Conservation (phyloP, 768 basidiomycete species). For the Plicaturopsis crispa region DNA sequence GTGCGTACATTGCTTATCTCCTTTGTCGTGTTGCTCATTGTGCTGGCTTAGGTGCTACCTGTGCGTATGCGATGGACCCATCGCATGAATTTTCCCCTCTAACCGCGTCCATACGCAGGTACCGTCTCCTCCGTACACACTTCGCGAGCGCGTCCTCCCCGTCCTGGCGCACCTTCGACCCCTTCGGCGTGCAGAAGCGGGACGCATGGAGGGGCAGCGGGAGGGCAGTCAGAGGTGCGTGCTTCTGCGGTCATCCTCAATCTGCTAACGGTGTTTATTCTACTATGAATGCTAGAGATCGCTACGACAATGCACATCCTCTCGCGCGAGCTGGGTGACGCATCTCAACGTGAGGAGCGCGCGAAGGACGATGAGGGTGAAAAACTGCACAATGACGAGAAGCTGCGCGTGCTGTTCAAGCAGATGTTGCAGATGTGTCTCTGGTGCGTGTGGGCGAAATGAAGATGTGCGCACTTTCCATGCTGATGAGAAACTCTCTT, state of each 20-base stretch:
- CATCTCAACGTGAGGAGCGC: background rate
- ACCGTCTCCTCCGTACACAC: constrained; percentile 72
- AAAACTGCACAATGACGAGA: constrained; percentile 36
- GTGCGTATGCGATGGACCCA: constrained; percentile 31
- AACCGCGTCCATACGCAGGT: constrained; percentile 37
- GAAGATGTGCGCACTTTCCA: background rate
- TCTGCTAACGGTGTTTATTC: constrained; percentile 1
- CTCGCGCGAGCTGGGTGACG: constrained; percentile 19
- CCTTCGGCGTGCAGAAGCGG: constrained; percentile 75
- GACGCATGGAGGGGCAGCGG: constrained; percentile 77
- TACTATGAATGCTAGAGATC: constrained; percentile 42
- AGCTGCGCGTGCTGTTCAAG: constrained; percentile 59
- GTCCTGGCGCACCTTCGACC: constrained; percentile 75
- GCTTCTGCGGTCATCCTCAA: background rate
- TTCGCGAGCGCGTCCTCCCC: constrained; percentile 58
- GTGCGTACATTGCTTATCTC: constrained; percentile 35
- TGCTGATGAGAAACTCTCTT: background rate
- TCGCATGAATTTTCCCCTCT: constrained; percentile 1
- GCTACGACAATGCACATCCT: constrained; percentile 68
- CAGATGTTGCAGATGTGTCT: constrained; percentile 90
- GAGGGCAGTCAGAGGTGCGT: constrained; percentile 69
- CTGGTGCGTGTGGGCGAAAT: constrained; percentile 41
- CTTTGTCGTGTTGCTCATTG: background rate
- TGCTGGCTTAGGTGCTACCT: constrained; percentile 55
- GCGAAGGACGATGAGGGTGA: constrained; percentile 36